Conservation (phyloP, 345 rosid genomes). For the Citrus sp. region DNA sequence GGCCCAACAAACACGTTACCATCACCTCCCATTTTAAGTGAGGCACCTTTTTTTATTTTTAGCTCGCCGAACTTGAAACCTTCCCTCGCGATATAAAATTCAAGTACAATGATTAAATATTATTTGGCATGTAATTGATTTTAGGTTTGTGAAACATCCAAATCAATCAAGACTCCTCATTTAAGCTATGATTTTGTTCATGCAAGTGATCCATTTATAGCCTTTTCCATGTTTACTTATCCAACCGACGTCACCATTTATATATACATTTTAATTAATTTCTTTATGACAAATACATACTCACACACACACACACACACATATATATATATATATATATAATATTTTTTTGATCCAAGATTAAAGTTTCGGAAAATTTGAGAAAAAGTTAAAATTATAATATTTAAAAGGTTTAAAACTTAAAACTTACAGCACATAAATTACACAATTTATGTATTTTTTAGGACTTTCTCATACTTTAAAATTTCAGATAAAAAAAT, state of each 20-base stretch:
- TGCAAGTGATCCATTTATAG: background rate
- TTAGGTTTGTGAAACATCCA: background rate
- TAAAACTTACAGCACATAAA: too few species aligned
- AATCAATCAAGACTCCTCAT: background rate
- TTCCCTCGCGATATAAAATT: background rate
- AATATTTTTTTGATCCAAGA: too few species aligned
- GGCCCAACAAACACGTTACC: background rate
- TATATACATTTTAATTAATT: background rate
- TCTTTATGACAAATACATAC: background rate
- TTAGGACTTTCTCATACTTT: fast-evolving
- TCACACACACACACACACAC: fast-evolving
- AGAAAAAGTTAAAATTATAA: too few species aligned
- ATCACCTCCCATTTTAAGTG: background rate
- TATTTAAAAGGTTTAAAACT: too few species aligned
- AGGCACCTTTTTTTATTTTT: background rate
- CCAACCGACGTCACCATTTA: background rate
- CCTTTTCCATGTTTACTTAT: background rate
- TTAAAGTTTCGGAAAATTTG: too few species aligned
- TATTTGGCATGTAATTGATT: background rate
- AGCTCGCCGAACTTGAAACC: background rate
- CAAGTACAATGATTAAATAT: background rate
- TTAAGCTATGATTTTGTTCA: background rate
- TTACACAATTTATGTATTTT: too few species aligned
- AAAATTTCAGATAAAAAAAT: too few species aligned
- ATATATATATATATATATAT: too few species aligned